phyloP scores from a whole-genome alignment of 345 rosid species.

The Gossypium rotundifolium region DNA sequence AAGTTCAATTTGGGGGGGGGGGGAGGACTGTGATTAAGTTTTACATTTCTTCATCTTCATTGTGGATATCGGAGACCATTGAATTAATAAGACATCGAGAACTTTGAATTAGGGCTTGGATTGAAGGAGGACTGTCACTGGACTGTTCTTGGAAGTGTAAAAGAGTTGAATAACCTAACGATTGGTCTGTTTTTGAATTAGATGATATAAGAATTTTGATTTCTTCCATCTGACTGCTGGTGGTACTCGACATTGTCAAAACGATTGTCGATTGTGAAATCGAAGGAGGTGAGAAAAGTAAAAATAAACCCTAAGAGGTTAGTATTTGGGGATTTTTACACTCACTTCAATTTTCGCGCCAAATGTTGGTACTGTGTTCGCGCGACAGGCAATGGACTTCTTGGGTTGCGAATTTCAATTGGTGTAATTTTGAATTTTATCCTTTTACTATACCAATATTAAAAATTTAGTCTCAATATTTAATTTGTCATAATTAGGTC shows the following conservation, averaged over 20 bases:
- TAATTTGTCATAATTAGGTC: too few species aligned
- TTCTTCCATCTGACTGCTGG: conserved; percentile 27
- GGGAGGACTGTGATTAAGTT: neutral
- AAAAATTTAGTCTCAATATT: too few species aligned
- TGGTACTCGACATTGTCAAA: conserved; percentile 24
- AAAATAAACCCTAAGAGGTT: neutral
- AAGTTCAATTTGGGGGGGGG: too few species aligned
- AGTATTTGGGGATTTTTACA: neutral
- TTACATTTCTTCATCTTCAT: conserved; percentile 46
- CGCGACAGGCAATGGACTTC: neutral
- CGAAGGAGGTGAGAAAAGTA: neutral
- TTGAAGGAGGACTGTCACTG: conserved; percentile 18
- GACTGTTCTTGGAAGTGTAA: conserved; percentile 37
- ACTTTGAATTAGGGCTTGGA: conserved; percentile 27
- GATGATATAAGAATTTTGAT: conserved; percentile 30
- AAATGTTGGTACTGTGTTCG: neutral
- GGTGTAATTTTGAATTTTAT: too few species aligned
- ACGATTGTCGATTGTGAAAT: neutral
- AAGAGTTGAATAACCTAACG: conserved; percentile 37
- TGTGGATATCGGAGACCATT: conserved; percentile 23
- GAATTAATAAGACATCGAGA: conserved; percentile 18
- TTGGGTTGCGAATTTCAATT: neutral
- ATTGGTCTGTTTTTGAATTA: conserved; percentile 24
- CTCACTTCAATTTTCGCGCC: conserved; percentile 26
- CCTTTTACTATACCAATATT: too few species aligned